Percentiles rank a stretch among this genome's conserved stretches.
These are phyloP conservation scores for Panellus pusillus DNA, from an alignment of 768 basidiomycete genomes.

Conservation along the genomic window DNA sequence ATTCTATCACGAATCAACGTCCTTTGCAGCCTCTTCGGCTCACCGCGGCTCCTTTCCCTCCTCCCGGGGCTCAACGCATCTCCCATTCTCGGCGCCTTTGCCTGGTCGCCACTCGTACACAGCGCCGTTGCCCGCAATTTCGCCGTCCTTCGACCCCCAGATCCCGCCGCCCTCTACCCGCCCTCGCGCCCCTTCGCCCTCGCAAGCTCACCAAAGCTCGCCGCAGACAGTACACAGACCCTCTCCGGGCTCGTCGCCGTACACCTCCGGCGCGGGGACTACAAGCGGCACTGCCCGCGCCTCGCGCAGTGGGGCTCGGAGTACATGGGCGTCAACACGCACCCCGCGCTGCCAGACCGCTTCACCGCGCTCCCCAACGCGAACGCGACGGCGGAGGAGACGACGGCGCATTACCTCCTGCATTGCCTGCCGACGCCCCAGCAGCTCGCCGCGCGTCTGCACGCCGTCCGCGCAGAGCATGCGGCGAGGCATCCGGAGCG, in stretches of 20 bases:
- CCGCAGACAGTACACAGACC: conserved; percentile 16
- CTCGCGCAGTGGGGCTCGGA: conserved; percentile 42
- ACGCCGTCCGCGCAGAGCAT: conserved; percentile 34
- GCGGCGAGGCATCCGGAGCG: conserved; percentile 24
- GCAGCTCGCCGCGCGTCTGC: conserved; percentile 42
- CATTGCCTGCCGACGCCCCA: conserved; percentile 45
- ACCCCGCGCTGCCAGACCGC: conserved; percentile 39
- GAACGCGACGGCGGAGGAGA: conserved; percentile 10
- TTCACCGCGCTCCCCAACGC: conserved; percentile 27
- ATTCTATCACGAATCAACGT: neutral
- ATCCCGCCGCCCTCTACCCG: conserved; percentile 24
- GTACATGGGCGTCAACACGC: conserved; percentile 54
- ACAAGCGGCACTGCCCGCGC: conserved; percentile 51
- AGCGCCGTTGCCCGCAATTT: conserved; percentile 52
- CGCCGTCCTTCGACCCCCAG: conserved; percentile 37
- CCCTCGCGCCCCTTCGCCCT: conserved; percentile 15
- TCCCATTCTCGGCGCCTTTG: conserved; percentile 49
- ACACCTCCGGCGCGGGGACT: conserved; percentile 60
- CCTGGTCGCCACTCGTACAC: conserved; percentile 54
- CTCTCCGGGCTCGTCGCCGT: conserved; percentile 51
- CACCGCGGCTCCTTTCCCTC: conserved; percentile 39
- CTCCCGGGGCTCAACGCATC: conserved; percentile 45
- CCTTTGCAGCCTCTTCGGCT: conserved; percentile 44
- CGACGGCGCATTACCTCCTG: conserved; percentile 35
- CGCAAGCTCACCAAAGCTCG: conserved; percentile 6